phyloP scores from a whole-genome alignment of 805 yeast genomes.

The Metschnikowia vanudenii region DNA sequence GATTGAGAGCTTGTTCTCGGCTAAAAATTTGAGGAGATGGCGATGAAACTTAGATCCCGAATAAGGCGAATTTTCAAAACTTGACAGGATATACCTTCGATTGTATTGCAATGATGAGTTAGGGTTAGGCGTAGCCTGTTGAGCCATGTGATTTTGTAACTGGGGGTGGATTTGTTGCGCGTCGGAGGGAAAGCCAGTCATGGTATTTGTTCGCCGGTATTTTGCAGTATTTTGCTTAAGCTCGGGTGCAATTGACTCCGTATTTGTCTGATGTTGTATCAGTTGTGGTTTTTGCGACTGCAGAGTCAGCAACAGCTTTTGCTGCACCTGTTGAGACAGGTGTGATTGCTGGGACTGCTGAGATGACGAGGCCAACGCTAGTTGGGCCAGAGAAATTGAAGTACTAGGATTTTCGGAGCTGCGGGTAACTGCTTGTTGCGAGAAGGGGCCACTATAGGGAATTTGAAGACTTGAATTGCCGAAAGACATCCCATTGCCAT shows the following conservation, averaged over 20 bases:
- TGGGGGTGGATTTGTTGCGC: constrained; percentile 5
- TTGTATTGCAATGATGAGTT: constrained; percentile 6
- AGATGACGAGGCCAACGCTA: not conserved
- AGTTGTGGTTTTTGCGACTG: constrained; percentile 5
- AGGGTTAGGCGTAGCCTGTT: not conserved
- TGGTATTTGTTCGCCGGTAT: constrained; percentile 4
- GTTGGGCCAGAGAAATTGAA: not conserved
- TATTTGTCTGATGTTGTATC: constrained; percentile 2
- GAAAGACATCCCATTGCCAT: constrained; percentile 37
- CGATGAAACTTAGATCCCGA: constrained; percentile 48
- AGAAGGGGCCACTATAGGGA: constrained; percentile 11
- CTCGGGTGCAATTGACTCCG: constrained; percentile 6
- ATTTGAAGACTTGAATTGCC: constrained; percentile 31
- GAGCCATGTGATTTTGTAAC: not conserved
- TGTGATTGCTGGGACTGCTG: constrained; percentile 10
- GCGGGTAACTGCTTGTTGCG: constrained; percentile 5
- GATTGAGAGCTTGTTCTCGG: constrained; percentile 52
- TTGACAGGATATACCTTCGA: constrained; percentile 8
- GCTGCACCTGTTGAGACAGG: constrained; percentile 5
- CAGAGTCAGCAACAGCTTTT: constrained; percentile 1
- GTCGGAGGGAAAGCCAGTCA: constrained; percentile 1
- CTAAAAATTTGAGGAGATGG: constrained; percentile 48
- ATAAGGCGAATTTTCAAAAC: constrained; percentile 42
- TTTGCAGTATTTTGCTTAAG: constrained; percentile 4
- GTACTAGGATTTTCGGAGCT: not conserved